These are phyloP conservation scores for Diaporthe destruens DNA, from an alignment of 2,329 filamentous ascomycete species.

Conservation along the genomic window DNA sequence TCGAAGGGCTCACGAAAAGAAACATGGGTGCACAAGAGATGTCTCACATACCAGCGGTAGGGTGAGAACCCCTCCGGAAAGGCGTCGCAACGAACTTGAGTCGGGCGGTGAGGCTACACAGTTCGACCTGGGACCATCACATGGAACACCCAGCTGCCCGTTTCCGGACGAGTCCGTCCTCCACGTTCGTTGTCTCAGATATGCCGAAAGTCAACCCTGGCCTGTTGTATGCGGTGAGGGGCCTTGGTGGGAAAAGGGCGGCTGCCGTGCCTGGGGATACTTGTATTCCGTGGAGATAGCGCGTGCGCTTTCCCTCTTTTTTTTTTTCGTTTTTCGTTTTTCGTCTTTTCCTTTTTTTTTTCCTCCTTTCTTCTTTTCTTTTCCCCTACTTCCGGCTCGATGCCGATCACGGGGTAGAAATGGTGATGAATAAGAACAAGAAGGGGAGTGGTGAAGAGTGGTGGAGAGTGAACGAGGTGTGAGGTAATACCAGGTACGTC, in stretches of 20 bases:
- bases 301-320: conserved; percentile 26
- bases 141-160: conserved; percentile 56
- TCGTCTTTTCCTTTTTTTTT: neutral
- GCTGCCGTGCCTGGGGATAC: conserved; percentile 40
- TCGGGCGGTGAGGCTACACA: conserved; percentile 56
- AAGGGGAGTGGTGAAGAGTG: conserved; percentile 39
- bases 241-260: conserved; percentile 40
- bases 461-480: conserved; percentile 5
- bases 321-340: neutral
- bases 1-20: conserved; percentile 42
- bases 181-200: conserved; percentile 47
- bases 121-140: conserved; percentile 57
- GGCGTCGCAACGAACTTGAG: conserved; percentile 54
- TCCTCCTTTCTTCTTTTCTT: too few relatives aligned
- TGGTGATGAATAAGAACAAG: conserved; percentile 31
- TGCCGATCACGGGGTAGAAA: conserved; percentile 16
- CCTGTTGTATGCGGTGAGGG: conserved; percentile 42
- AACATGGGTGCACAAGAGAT: conserved; percentile 44
- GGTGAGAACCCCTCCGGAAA: conserved; percentile 49
- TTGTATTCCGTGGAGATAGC: conserved; percentile 39
- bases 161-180: conserved; percentile 51
- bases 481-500: conserved; percentile 42
- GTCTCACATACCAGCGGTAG: conserved; percentile 57
- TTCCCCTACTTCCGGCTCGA: conserved; percentile 7
- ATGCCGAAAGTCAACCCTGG: conserved; percentile 37